Evolutionary conservation across 2,329 filamentous ascomycete genomes (phyloP), one percentile per base, ranked within the genome.

Genomic region (Exophiala lecanii-corni): DNA sequence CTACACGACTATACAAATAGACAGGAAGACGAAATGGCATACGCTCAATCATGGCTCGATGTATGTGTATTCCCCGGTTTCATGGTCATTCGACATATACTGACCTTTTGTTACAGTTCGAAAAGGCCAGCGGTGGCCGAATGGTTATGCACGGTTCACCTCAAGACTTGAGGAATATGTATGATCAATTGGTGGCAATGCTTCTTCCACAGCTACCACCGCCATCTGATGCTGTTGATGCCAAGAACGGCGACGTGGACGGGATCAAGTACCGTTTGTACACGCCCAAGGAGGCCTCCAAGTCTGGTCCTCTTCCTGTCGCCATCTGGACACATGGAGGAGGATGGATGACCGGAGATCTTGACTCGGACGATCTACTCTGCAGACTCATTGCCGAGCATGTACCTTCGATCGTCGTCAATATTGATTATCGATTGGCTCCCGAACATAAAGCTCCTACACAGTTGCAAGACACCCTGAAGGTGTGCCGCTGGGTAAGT

Each of bases 331-430:
- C 53, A 5, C 53, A 55, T 26, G 53, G 48, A 3, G 53, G 53
- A 36, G 51, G 64, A 2, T 66, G 51, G 40, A 53, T 61, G 35
- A 54, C 54, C 5, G 64, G 64, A 12, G 57, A 61, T 49, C 51
- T 66, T 19, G 57, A 65, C 41, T 50, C 53, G 9, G 63, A 67
- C 50, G 61, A 67, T 47, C 47, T 56, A n/a, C 51, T 62, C 41
- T 66, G 63, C 48, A 49, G 60, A 31, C 40, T 56, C 13, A 45
- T 67, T 9, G 53, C 59, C 25, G 56, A 59, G 32, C 36, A 51
- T 36, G 55, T 54, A 4, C 57, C 59, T 15, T 61, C 57, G 21
- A 55, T 65, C 25, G 44, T 67, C 28, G 56, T 66, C 36, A 59
- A 56, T n/a, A 56, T 67, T n/a, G 59, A 60, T 23, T 68, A 67